A percentile compares a stretch with the other conserved stretches of the same genome.
phyloP scores from a whole-genome alignment of 306 rosid species.

The Pterocarpus macrocarpus region DNA sequence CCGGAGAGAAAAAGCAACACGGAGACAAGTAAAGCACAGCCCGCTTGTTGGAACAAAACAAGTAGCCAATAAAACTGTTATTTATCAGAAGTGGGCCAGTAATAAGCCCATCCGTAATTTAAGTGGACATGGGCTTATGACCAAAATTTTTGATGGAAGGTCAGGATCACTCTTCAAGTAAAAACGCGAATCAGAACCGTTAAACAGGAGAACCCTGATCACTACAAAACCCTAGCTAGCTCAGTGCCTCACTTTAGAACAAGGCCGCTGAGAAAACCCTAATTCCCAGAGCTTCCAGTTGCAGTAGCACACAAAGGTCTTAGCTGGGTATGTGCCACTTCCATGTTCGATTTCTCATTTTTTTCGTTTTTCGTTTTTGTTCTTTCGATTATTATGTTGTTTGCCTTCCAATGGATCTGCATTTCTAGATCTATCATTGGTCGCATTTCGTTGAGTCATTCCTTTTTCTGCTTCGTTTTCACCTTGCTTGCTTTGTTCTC shows the following conservation, averaged over 20 bases:
- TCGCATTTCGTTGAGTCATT: neutral
- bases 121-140: neutral
- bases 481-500: neutral
- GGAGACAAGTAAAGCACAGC: too few species aligned
- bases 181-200: conserved; percentile 33
- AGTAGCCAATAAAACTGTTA: too few species aligned
- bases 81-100: too few species aligned
- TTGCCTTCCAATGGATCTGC: neutral
- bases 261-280: conserved; percentile 42
- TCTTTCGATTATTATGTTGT: neutral
- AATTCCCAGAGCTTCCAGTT: neutral
- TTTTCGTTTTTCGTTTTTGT: neutral
- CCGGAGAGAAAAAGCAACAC: too few species aligned
- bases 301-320: neutral
- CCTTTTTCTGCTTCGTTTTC: neutral
- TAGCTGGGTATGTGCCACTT: conserved; percentile 4
- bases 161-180: neutral
- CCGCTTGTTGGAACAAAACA: too few species aligned
- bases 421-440: neutral
- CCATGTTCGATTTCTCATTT: neutral
- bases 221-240: conserved; percentile 56
- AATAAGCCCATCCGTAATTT: too few species aligned
- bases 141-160: conserved; percentile 30
- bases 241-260: neutral
- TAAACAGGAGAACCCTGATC: neutral